phyloP scores from a whole-genome alignment of 2,329 filamentous ascomycete genomes.

The Raffaelea albimanens region DNA sequence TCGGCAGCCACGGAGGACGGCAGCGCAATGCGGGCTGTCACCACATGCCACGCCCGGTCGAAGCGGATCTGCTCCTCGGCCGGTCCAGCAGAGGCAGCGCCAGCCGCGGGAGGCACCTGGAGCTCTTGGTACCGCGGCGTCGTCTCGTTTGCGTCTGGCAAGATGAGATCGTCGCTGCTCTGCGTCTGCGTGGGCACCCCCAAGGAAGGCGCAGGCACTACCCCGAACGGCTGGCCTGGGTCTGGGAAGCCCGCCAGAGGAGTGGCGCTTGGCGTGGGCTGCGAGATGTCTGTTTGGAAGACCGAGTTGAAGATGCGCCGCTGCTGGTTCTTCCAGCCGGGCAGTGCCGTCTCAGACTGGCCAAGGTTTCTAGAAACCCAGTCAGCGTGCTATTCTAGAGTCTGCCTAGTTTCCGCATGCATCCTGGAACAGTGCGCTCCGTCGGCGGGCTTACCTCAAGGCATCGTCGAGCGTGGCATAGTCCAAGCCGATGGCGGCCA shows the following conservation, averaged over 20 bases:
- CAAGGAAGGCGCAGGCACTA: constrained; percentile 16
- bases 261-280: constrained; percentile 25
- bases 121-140: too few species aligned
- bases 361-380: too few species aligned
- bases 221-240: constrained; percentile 37
- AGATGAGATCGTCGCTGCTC: constrained; percentile 10
- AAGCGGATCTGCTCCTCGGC: constrained; percentile 44
- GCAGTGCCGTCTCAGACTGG: too few species aligned
- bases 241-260: constrained; percentile 28
- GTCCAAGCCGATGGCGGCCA: too few species aligned
- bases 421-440: too few species aligned
- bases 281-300: constrained; percentile 41
- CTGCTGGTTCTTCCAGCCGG: constrained; percentile 34
- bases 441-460: too few species aligned
- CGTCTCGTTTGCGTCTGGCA: constrained; percentile 7
- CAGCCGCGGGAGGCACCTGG: neutral
- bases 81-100: constrained; percentile 5
- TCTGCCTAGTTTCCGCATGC: too few species aligned
- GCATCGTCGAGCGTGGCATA: too few species aligned
- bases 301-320: constrained; percentile 45
- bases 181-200: neutral
- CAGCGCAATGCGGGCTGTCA: constrained; percentile 48
- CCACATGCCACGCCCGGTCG: constrained; percentile 53
- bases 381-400: too few species aligned
- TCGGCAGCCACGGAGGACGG: constrained; percentile 45